Evolutionary conservation across 2,329 filamentous ascomycete species (phyloP), one percentile per base, ranked within the genome.

Genomic region (Coniosporium uncinatum): DNA sequence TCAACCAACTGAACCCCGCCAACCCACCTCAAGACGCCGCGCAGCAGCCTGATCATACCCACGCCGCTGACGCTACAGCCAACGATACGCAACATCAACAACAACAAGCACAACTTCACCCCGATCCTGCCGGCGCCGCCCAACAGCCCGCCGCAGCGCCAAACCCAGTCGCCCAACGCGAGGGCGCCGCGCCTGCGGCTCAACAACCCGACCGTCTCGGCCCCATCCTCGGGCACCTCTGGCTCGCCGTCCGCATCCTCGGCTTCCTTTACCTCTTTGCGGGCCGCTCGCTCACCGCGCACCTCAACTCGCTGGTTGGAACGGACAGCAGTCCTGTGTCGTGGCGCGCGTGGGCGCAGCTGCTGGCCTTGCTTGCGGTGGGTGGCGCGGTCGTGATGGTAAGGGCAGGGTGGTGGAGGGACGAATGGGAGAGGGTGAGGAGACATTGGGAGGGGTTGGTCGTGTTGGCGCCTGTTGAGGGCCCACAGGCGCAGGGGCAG

Each of bases 221-320:
- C 8, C 27, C 17, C 14, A 29, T 32, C 19, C 17, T 31, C 32
- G 22, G 14, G 40, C 69, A 73, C 20, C 48, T 73, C 19, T 83
- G 79, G 79, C 66, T 81, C 3, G 68, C 80, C 19, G 58, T 79
- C 37, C 71, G 78, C 8, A 56, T 81, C 17, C 71, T 76, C 43
- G 70, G 75, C 43, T 78, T 81, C 51, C 69, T 73, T 41, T 81
- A 78, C 53, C 69, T 82, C 51, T 69, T 80, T 44, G 71, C 71
- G 22, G 21, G 66, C 68, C 18, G 60, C 67, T 8, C 8, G 8
- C 8, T 29, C n/a, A 29, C n/a, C 65, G 64, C 5, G 8, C 33
- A 17, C 19, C 33, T 21, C 33, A n/a, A n/a, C n/a, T 21, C 33
- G 13, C 19, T 36, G 8, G 8, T 16, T 17, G 33, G 8, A 8